phyloP scores from a whole-genome alignment of 306 rosid genomes.

The Cucumis cinereus region DNA sequence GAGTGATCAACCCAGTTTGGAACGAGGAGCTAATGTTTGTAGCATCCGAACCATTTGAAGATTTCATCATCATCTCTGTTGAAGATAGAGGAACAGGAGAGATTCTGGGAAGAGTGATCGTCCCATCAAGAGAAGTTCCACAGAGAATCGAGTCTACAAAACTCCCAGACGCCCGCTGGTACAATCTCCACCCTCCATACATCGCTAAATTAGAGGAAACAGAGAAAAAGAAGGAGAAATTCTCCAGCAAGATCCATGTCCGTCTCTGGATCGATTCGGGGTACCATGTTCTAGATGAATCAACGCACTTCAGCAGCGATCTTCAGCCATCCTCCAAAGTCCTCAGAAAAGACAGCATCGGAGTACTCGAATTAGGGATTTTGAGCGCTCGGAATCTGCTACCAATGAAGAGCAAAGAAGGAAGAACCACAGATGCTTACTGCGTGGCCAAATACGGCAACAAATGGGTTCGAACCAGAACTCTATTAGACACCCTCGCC shows the following conservation, averaged over 20 bases:
- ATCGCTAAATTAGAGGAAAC: conserved; percentile 30
- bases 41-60: conserved; percentile 85
- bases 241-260: conserved; percentile 84
- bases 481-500: conserved; percentile 52
- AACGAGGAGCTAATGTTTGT: conserved; percentile 83
- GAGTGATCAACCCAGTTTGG: conserved; percentile 48
- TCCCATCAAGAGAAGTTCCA: conserved; percentile 37
- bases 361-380: conserved; percentile 84
- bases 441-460: conserved; percentile 93
- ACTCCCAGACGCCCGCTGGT: conserved; percentile 66
- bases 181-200: conserved; percentile 46
- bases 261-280: conserved; percentile 52
- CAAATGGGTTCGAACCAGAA: conserved; percentile 90
- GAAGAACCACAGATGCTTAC: conserved; percentile 66
- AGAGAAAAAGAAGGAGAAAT: conserved; percentile 67
- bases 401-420: conserved; percentile 75
- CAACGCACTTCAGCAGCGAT: conserved; percentile 88
- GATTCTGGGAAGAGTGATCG: conserved; percentile 44
- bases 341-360: conserved; percentile 50
- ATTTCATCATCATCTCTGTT: conserved; percentile 40
- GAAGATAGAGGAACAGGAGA: conserved; percentile 52
- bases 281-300: conserved; percentile 92
- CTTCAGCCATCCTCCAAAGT: conserved; percentile 76
- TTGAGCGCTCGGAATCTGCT: conserved; percentile 61
- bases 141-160: conserved; percentile 38